Conservation (phyloP, 2,329 filamentous ascomycete genomes). For the Stromatinia cepivora region DNA sequence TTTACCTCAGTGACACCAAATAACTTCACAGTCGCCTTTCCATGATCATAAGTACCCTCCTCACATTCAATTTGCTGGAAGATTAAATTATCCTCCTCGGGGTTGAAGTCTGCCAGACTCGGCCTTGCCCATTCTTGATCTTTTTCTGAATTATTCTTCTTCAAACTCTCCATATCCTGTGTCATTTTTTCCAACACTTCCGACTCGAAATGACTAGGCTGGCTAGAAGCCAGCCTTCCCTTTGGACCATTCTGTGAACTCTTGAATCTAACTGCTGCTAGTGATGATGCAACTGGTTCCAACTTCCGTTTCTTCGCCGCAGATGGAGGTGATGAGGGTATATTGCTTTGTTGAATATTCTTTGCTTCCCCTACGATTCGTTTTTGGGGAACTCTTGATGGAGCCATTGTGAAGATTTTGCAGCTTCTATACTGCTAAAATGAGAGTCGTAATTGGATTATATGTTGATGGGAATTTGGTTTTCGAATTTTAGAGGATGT, state of each 20-base stretch:
- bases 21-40: conserved; percentile 77
- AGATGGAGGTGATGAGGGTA: conserved; percentile 53
- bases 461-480: background rate
- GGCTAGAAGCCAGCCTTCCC: conserved; percentile 68
- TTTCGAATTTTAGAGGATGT: background rate
- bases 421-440: conserved; percentile 17
- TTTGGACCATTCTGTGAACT: conserved; percentile 63
- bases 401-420: conserved; percentile 35
- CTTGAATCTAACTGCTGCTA: conserved; percentile 57
- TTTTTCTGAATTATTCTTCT: conserved; percentile 83
- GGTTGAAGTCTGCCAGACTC: conserved; percentile 59
- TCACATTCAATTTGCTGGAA: conserved; percentile 97
- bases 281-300: conserved; percentile 57
- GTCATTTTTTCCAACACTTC: conserved; percentile 95
- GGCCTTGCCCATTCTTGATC: conserved; percentile 89
- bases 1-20: conserved; percentile 84
- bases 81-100: conserved; percentile 67
- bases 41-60: conserved; percentile 79
- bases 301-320: conserved; percentile 77
- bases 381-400: conserved; percentile 63
- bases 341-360: conserved; percentile 54
- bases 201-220: conserved; percentile 85
- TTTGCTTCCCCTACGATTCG: conserved; percentile 69
- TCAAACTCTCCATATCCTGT: conserved; percentile 84
- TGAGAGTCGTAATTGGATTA: background rate